A percentile compares a stretch with the other conserved stretches of the same genome.
Evolutionary conservation across 2,329 filamentous ascomycete species (phyloP).

Genomic region (Fusarium burgessii): DNA sequence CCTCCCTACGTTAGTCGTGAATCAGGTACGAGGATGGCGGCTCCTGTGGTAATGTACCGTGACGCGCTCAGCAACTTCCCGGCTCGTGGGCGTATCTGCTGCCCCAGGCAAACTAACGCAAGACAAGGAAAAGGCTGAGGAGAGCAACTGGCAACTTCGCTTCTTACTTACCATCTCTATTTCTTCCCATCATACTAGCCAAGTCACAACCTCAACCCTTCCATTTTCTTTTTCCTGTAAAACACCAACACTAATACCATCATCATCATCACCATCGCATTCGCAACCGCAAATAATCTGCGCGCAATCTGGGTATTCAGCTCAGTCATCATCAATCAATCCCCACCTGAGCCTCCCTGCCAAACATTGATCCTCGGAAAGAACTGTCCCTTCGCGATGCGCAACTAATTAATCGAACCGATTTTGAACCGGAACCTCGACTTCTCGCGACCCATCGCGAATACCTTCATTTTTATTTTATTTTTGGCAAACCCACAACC

Average conservation of each 20-base stretch:
- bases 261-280: slow-evolving; percentile 36
- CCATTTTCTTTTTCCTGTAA: slow-evolving; percentile 11
- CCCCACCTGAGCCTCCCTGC: slow-evolving; percentile 26
- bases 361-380: slow-evolving; percentile 20
- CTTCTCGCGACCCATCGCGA: not conserved
- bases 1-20: slow-evolving; percentile 25
- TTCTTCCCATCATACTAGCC: slow-evolving; percentile 22
- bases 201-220: slow-evolving; percentile 11
- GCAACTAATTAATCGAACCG: slow-evolving; percentile 33
- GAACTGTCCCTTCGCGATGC: slow-evolving; percentile 36
- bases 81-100: slow-evolving; percentile 40
- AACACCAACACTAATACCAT: slow-evolving; percentile 12
- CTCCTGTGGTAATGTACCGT: slow-evolving; percentile 36
- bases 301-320: slow-evolving; percentile 23
- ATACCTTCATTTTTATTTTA: slow-evolving; percentile 9
- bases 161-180: slow-evolving; percentile 27
- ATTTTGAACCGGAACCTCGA: slow-evolving; percentile 9
- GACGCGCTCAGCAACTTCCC: slow-evolving; percentile 45
- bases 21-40: slow-evolving; percentile 11
- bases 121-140: slow-evolving; percentile 32
- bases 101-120: slow-evolving; percentile 37
- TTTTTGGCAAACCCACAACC: slow-evolving; percentile 5
- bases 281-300: slow-evolving; percentile 27
- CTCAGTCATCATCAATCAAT: slow-evolving; percentile 28
- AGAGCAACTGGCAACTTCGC: slow-evolving; percentile 40